Conservation (phyloP, 1,139 yeast species). For the Candida frijolesensis region DNA sequence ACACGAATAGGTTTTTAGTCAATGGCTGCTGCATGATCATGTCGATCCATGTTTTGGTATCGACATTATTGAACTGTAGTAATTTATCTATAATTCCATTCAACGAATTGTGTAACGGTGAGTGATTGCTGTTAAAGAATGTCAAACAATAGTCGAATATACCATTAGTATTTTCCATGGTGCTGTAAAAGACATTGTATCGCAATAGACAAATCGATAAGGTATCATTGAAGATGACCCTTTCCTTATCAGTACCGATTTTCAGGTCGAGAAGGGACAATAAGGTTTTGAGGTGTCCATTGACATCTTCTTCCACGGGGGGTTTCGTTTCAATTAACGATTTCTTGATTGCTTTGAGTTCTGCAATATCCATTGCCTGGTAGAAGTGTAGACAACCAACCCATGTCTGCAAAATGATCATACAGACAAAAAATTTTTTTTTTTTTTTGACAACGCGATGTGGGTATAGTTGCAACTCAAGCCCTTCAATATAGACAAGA, state of each 20-base stretch:
- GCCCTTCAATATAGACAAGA: background rate
- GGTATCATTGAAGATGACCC: slow-evolving; percentile 52
- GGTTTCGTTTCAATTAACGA: slow-evolving; percentile 12
- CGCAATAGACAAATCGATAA: slow-evolving; percentile 67
- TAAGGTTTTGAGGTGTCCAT: slow-evolving; percentile 1
- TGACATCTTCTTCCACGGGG: slow-evolving; percentile 9
- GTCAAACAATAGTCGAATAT: slow-evolving; percentile 60
- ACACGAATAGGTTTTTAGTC: slow-evolving; percentile 10
- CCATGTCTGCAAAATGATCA: slow-evolving; percentile 1
- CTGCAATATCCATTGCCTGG: background rate
- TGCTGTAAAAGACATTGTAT: slow-evolving; percentile 19
- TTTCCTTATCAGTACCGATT: slow-evolving; percentile 9
- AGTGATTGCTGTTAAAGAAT: slow-evolving; percentile 71
- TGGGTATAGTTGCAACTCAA: background rate
- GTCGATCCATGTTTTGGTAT: slow-evolving; percentile 12
- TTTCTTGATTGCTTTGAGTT: slow-evolving; percentile 9
- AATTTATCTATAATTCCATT: slow-evolving; percentile 59
- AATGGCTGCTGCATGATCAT: slow-evolving; percentile 12
- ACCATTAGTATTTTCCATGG: slow-evolving; percentile 3
- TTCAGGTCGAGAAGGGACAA: slow-evolving; percentile 6
- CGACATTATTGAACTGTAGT: slow-evolving; percentile 21
- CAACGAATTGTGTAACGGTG: slow-evolving; percentile 70
- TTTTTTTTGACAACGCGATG: background rate
- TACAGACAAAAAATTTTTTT: background rate
- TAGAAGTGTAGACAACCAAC: background rate